Evolutionary conservation across 768 basidiomycete species (phyloP), one percentile per base, ranked within the genome.

Genomic region (Termitomyces sp.): DNA sequence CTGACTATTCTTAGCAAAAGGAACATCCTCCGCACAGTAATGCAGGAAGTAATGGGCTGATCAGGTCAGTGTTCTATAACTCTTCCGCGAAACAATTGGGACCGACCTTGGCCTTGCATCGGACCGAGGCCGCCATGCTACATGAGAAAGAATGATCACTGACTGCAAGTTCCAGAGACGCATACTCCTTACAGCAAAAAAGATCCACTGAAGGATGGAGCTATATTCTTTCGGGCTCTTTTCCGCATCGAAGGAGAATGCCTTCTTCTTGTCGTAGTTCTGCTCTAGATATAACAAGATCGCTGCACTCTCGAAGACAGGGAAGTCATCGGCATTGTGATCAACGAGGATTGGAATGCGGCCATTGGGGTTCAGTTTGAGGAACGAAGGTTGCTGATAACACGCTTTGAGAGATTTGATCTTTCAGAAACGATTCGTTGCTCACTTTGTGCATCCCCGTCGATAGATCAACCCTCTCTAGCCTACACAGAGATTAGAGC

Each of bases 41-140:
- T 71, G 71, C 57, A 74, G 76, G 77, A 94, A 95, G 74, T 92
- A 89, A 71, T 86, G 83, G 17, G 89, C 87, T 68, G 47, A 53
- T 43, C 6, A 47, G 55, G 42, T 50, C 9, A 52, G 32, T 34
- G n/a, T 25, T 25, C 8, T 34, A 25, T 29, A 14, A 29, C 15
- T 25, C 11, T n/a, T 9, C 12, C 11, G 14, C 32, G 31, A 32
- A 34, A 54, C 7, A 31, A 53, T 29, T 34, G 50, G 48, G 46
- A 49, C 70, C 38, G 56, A 72, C 70, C 65, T 76, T 92, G 89
- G 46, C 90, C 90, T 77, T 94, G 91, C 89, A 92, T 95, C 15
- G 92, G 92, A 29, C 91, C 92, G 36, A 92, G 72, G 36, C 89
- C 90, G 1, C 90, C 91, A 70, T 92, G 91, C 88, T 91, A 69